These are phyloP conservation scores for Mycena amicta DNA, from an alignment of 768 basidiomycete species.

Conservation along the genomic window DNA sequence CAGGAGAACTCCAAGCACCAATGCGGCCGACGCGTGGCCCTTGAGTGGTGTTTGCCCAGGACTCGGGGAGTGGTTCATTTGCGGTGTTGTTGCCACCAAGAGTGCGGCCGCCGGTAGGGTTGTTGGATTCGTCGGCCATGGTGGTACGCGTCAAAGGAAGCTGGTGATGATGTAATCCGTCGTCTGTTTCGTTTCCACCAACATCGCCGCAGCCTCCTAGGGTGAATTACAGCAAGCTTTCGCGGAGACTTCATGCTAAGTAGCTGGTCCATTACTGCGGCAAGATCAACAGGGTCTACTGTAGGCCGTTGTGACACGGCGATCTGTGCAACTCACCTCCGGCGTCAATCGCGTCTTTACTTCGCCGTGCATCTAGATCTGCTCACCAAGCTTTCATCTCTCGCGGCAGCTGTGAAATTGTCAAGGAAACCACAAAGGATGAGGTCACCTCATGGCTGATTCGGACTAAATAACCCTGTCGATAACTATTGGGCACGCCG, in stretches of 20 bases:
- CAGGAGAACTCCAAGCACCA: slow-evolving; percentile 9
- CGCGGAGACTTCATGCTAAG: too few species aligned
- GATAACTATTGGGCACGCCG: slow-evolving; percentile 1
- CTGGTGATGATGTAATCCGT: neutral
- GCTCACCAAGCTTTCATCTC: neutral
- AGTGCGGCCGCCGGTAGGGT: slow-evolving; percentile 2
- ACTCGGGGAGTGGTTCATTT: slow-evolving; percentile 11
- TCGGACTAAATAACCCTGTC: too few species aligned
- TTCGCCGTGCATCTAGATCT: neutral
- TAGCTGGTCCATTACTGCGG: too few species aligned
- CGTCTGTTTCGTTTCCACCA: neutral
- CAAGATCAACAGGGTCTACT: neutral
- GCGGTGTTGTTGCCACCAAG: slow-evolving; percentile 8
- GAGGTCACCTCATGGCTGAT: slow-evolving; percentile 8
- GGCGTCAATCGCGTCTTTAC: neutral
- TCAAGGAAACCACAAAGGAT: slow-evolving; percentile 11
- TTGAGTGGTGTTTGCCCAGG: slow-evolving; percentile 8
- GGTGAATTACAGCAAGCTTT: neutral
- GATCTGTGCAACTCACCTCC: neutral
- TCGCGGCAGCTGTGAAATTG: slow-evolving; percentile 2
- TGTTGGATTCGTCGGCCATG: slow-evolving; percentile 13
- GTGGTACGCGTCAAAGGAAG: neutral
- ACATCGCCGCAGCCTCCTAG: neutral
- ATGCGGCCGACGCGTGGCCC: slow-evolving; percentile 15
- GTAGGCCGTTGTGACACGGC: neutral